Evolutionary conservation across 805 yeast species (phyloP).

Genomic region (Saccharomycopsis sp.): DNA sequence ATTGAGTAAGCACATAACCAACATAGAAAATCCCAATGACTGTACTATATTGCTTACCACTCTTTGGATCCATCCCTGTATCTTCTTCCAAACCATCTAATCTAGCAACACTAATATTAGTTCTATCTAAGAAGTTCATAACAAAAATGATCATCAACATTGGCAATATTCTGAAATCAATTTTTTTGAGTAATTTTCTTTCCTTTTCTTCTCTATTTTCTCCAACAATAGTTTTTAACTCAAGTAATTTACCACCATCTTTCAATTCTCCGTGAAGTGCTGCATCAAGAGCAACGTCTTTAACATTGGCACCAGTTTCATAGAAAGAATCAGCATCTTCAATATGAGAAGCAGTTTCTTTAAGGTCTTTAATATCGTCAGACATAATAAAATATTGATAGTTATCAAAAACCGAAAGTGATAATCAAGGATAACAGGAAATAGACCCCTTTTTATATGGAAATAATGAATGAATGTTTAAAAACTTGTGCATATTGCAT

Average conservation of each 20-base stretch:
- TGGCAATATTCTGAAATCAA: conserved; percentile 41
- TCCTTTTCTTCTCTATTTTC: conserved; percentile 37
- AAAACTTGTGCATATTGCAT: too few species aligned
- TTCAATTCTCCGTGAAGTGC: conserved; percentile 1
- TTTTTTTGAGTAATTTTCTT: conserved; percentile 33
- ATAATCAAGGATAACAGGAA: too few species aligned
- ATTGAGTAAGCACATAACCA: conserved; percentile 38
- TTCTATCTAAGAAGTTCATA: conserved; percentile 40
- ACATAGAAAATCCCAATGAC: conserved; percentile 37
- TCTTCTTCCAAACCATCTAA: conserved; percentile 40
- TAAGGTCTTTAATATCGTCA: background rate
- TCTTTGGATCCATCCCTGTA: conserved; percentile 27
- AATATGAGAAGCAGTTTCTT: background rate
- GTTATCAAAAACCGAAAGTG: too few species aligned
- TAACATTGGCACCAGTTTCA: conserved; percentile 27
- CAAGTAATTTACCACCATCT: conserved; percentile 3
- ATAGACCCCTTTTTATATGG: too few species aligned
- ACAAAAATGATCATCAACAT: conserved; percentile 40
- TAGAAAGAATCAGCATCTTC: background rate
- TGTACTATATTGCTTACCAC: conserved; percentile 36
- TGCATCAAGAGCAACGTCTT: conserved; percentile 27
- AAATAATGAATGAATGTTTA: too few species aligned
- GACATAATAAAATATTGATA: background rate
- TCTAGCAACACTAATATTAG: conserved; percentile 38
- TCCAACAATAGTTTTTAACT: conserved; percentile 11